These are phyloP conservation scores for Colletotrichum sansevieriae DNA, from an alignment of 2,329 filamentous ascomycete species.

Conservation along the genomic window DNA sequence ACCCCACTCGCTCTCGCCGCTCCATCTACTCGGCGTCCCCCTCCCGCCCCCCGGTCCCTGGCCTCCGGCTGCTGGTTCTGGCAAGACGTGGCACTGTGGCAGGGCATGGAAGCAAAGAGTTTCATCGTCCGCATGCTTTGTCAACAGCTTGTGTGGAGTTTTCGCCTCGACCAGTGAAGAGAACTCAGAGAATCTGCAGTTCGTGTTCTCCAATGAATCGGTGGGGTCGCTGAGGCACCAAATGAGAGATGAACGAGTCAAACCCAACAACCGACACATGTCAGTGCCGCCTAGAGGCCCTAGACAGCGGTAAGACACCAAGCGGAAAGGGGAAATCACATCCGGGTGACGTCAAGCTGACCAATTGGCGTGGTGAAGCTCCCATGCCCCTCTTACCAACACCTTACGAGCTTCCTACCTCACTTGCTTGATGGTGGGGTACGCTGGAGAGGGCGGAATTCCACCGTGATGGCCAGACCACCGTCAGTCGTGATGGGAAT, in stretches of 20 bases:
- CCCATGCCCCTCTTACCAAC: conserved; percentile 3
- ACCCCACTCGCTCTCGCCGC: conserved; percentile 28
- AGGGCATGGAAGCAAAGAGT: conserved; percentile 38
- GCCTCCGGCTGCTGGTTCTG: conserved; percentile 22
- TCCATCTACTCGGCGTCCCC: conserved; percentile 23
- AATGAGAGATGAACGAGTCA: conserved; percentile 25
- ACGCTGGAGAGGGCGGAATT: conserved; percentile 18
- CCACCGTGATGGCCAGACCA: conserved; percentile 21
- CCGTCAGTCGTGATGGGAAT: neutral
- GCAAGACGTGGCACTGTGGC: conserved; percentile 31
- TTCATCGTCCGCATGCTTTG: conserved; percentile 36
- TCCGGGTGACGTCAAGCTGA: conserved; percentile 38
- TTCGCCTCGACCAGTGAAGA: conserved; percentile 22
- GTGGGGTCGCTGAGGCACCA: neutral
- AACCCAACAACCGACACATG: conserved; percentile 19
- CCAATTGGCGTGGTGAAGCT: conserved; percentile 29
- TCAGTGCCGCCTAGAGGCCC: neutral
- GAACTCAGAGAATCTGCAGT: too few relatives aligned
- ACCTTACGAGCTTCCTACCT: conserved; percentile 9
- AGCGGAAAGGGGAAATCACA: neutral
- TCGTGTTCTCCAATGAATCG: neutral
- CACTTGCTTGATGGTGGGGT: conserved; percentile 29
- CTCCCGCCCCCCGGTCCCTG: conserved; percentile 34
- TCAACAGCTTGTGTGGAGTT: conserved; percentile 26
- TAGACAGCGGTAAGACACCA: neutral